Conservation (phyloP, 345 rosid genomes). For the Theobroma cacao region DNA sequence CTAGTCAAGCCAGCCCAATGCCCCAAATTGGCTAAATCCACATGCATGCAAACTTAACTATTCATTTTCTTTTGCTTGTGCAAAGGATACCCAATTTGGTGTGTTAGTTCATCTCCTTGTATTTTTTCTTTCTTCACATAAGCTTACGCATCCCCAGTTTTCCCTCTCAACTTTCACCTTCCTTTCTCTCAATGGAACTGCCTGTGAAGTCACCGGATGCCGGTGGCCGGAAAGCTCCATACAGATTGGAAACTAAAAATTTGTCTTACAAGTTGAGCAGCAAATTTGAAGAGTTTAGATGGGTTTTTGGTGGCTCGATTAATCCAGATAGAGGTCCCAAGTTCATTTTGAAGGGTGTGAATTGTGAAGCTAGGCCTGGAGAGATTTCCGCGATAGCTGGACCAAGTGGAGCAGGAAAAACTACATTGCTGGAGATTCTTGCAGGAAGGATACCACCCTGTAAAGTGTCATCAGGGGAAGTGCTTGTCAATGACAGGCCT, state of each 20-base stretch:
- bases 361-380: slow-evolving; percentile 59
- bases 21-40: not conserved
- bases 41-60: slow-evolving; percentile 6
- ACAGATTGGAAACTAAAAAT: slow-evolving; percentile 53
- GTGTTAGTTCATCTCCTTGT: slow-evolving; percentile 75
- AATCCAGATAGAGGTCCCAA: slow-evolving; percentile 23
- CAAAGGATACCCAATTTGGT: slow-evolving; percentile 47
- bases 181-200: slow-evolving; percentile 50
- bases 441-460: slow-evolving; percentile 56
- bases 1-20: not conserved
- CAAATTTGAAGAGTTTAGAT: slow-evolving; percentile 35
- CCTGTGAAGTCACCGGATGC: slow-evolving; percentile 51
- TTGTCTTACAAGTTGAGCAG: slow-evolving; percentile 53
- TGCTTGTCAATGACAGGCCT: slow-evolving; percentile 58
- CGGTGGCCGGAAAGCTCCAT: slow-evolving; percentile 36
- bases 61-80: slow-evolving; percentile 10
- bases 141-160: slow-evolving; percentile 17
- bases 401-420: slow-evolving; percentile 94
- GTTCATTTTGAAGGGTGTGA: slow-evolving; percentile 56
- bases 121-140: slow-evolving; percentile 15
- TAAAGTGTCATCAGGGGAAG: slow-evolving; percentile 51
- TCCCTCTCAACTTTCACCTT: slow-evolving; percentile 19
- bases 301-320: slow-evolving; percentile 25
- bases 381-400: slow-evolving; percentile 82
- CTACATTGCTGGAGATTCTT: slow-evolving; percentile 81